A percentile compares a stretch with the other conserved stretches of the same genome.
Evolutionary conservation across 352 stramenopile genomes (phyloP).

Genomic region (Globisporangium mamillatum): DNA sequence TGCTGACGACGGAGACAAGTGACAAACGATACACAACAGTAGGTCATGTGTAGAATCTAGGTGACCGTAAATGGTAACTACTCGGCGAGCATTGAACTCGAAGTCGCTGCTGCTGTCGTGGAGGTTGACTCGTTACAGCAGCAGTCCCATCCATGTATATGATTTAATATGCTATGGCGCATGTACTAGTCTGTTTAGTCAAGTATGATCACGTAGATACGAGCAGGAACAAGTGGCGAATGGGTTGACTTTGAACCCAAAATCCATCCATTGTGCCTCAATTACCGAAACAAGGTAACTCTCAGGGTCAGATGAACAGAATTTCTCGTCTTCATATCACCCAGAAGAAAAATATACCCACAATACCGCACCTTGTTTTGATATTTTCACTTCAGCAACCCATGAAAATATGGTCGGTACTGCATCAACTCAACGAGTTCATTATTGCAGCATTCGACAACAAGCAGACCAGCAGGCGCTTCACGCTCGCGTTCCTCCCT

Average conservation of each 20-base stretch:
- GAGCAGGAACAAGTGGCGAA: background rate
- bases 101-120: too few species aligned
- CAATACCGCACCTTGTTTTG: background rate
- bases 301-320: too few species aligned
- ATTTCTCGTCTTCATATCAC: background rate
- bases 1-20: background rate
- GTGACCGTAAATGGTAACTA: too few species aligned
- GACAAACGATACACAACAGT: background rate
- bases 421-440: too few species aligned
- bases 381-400: background rate
- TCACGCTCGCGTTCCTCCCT: background rate
- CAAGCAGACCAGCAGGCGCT: background rate
- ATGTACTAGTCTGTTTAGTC: too few species aligned
- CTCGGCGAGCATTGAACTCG: too few species aligned
- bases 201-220: too few species aligned
- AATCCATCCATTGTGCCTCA: background rate
- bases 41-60: background rate
- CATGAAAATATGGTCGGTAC: background rate
- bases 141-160: too few species aligned
- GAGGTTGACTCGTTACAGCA: too few species aligned
- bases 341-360: background rate
- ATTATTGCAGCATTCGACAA: too few species aligned
- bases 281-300: background rate
- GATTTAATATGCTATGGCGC: too few species aligned
- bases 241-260: background rate